phyloP scores from a whole-genome alignment of 2,329 filamentous ascomycete species.

The Ascochyta lentis region DNA sequence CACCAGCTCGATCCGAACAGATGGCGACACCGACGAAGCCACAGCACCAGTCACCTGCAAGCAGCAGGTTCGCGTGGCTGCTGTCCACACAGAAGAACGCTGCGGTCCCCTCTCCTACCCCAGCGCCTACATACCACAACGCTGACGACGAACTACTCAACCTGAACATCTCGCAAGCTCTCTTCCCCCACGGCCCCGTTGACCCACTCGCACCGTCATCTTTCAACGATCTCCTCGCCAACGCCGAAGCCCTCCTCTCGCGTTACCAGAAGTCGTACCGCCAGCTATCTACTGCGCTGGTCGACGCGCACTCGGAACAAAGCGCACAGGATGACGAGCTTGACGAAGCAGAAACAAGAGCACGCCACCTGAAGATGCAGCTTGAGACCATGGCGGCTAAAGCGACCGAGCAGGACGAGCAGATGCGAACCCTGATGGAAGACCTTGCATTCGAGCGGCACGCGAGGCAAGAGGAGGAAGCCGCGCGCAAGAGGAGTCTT shows the following conservation, averaged over 20 bases:
- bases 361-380: conserved; percentile 65
- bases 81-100: conserved; percentile 45
- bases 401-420: conserved; percentile 62
- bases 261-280: conserved; percentile 65
- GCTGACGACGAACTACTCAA: conserved; percentile 59
- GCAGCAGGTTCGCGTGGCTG: conserved; percentile 48
- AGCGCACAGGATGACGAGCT: conserved; percentile 66
- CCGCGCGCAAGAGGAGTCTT: conserved; percentile 41
- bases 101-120: conserved; percentile 29
- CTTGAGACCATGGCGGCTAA: conserved; percentile 65
- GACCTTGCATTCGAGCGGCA: conserved; percentile 45
- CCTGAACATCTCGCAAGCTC: conserved; percentile 60
- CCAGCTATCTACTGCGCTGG: conserved; percentile 50
- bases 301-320: conserved; percentile 61
- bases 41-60: conserved; percentile 33
- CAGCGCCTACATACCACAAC: conserved; percentile 46
- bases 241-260: conserved; percentile 62
- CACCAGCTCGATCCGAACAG: conserved; percentile 25
- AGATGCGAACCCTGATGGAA: conserved; percentile 52
- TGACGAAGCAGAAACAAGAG: conserved; percentile 64
- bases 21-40: conserved; percentile 26
- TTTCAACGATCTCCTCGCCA: conserved; percentile 63
- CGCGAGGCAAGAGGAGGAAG: conserved; percentile 44
- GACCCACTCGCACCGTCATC: conserved; percentile 60
- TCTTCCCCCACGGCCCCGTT: conserved; percentile 60